Evolutionary conservation across 495 filamentous ascomycete species (phyloP), one percentile per base, ranked within the genome.

Genomic region (Aspergillus incahuasiensis): DNA sequence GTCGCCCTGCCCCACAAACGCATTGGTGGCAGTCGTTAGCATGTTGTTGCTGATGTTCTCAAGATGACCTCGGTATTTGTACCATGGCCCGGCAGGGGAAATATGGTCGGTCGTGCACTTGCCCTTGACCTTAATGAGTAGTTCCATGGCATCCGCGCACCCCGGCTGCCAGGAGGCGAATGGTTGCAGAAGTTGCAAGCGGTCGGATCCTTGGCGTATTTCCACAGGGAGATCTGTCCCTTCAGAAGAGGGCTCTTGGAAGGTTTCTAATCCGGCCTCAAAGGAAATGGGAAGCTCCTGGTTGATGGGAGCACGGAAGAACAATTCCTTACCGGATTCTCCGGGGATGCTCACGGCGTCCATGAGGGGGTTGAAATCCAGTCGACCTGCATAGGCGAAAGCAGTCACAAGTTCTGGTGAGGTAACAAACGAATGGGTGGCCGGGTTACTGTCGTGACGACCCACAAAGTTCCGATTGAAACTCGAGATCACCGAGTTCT

Each of bases 391-490:
- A 34, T 61, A 61, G 7, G 62, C 62, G 46, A 64, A 64, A 4
- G 62, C 55, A 6, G 59, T 52, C n/a, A 62, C 62, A 13, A 62
- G 54, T 25, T 64, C 57, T 1, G 59, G 59, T 0, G 54, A 63
- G 5, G 60, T 60, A 8, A 65, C 63, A 32, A 65, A 65, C 12
- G 63, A 62, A 45, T 65, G 63, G 5, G 63, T 65, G 1, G 59
- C 63, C 38, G 63, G 90, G 77, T 95, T 95, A 58, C 89, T 91
- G 65, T 95, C 90, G 70, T 95, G 94, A 62, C 90, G 87, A 55
- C 90, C 90, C 55, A 89, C 90, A 75, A 95, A 95, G 79, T 95
- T 95, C 64, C 90, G 87, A 77, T 90, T 91, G 78, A 89, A 89
- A 22, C 87, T 91, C 5, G 86, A 90, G 61, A 91, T 77, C 65